phyloP scores from a whole-genome alignment of 345 rosid species.

The Citrus sp. region DNA sequence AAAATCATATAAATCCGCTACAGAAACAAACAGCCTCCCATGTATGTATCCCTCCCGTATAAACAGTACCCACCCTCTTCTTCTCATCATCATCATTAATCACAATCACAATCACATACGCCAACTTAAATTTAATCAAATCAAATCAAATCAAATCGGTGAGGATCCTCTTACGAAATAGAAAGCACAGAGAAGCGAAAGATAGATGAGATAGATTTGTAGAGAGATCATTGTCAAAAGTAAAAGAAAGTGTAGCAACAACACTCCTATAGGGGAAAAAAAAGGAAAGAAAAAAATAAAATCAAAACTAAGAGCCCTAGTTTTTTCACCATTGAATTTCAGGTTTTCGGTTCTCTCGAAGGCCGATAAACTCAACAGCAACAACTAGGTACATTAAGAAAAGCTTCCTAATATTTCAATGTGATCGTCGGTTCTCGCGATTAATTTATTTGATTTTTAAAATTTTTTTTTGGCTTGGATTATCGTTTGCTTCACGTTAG shows the following conservation, averaged over 20 bases:
- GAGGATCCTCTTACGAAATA: background rate
- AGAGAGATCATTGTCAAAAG: background rate
- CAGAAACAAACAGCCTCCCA: background rate
- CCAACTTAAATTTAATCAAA: background rate
- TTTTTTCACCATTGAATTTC: constrained; percentile 11
- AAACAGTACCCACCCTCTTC: background rate
- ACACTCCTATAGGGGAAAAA: too few species aligned
- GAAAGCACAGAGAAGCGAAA: background rate
- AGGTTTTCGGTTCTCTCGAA: constrained; percentile 31
- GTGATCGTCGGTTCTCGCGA: background rate
- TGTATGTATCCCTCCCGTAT: background rate
- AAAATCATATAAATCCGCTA: background rate
- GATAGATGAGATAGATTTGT: too few species aligned
- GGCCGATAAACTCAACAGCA: constrained; percentile 17
- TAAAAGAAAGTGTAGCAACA: background rate
- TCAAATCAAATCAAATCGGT: background rate
- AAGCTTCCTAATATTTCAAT: background rate
- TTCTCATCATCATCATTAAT: background rate
- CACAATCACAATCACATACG: background rate
- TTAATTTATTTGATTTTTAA: background rate
- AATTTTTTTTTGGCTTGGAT: background rate
- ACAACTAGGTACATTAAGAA: constrained; percentile 9
- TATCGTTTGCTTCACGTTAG: background rate
- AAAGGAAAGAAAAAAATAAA: too few species aligned
- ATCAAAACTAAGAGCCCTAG: constrained; percentile 9